A percentile compares a stretch with the other conserved stretches of the same genome.
phyloP scores from a whole-genome alignment of 129 eudicot genomes.

The Cynara cardunculus region DNA sequence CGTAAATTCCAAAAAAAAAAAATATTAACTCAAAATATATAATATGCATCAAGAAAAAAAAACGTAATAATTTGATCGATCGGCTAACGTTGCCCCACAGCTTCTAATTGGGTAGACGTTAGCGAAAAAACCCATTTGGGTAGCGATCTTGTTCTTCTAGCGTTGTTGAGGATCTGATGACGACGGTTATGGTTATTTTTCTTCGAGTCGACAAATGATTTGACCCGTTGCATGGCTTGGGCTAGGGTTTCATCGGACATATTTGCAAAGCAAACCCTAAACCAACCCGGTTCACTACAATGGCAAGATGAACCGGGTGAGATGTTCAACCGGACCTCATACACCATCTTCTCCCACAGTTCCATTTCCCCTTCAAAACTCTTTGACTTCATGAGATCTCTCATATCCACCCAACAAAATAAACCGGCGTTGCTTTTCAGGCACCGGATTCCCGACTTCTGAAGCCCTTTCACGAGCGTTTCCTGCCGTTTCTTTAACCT shows the following conservation, averaged over 20 bases:
- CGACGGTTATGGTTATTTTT: slow-evolving; percentile 21
- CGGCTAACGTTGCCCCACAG: slow-evolving; percentile 35
- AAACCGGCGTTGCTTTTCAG: slow-evolving; percentile 69
- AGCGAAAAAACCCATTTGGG: slow-evolving; percentile 93
- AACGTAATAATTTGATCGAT: neutral
- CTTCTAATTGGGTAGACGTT: slow-evolving; percentile 51
- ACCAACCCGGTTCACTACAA: slow-evolving; percentile 93
- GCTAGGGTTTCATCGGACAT: slow-evolving; percentile 63
- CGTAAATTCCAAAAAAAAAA: neutral
- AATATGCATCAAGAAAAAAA: slow-evolving; percentile 13
- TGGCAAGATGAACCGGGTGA: slow-evolving; percentile 98
- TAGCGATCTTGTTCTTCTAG: slow-evolving; percentile 58
- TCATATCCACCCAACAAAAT: slow-evolving; percentile 96
- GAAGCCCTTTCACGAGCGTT: slow-evolving; percentile 58
- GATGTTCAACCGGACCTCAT: slow-evolving; percentile 71
- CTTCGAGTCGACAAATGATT: slow-evolving; percentile 32
- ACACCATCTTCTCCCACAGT: slow-evolving; percentile 78
- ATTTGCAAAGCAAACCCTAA: slow-evolving; percentile 82
- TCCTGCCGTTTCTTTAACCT: slow-evolving; percentile 54
- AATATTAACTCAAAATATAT: neutral
- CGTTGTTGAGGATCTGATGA: slow-evolving; percentile 22
- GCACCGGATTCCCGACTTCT: slow-evolving; percentile 56
- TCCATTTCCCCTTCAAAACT: slow-evolving; percentile 70
- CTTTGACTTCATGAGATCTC: slow-evolving; percentile 52
- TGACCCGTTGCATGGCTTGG: slow-evolving; percentile 58